Base-by-base conservation (phyloP, 2,329 filamentous ascomycete species). In the Penicillium sp. region DNA sequence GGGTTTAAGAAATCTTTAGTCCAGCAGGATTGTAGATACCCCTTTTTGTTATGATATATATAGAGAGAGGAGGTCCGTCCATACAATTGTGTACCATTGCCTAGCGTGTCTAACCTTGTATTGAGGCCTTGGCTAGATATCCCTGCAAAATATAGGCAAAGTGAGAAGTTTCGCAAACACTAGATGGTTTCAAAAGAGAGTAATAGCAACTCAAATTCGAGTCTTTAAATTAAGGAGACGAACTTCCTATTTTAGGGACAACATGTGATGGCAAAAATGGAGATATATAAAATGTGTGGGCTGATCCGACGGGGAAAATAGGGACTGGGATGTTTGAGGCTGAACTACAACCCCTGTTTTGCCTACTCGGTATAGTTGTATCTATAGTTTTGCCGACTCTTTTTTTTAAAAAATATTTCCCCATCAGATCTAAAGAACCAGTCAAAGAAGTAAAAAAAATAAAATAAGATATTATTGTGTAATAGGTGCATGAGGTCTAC, bases 301-400 rank as follows among this genome's bases (percentile, higher is more conserved):
- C 47, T 56, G 53, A 50, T 56, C 31, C 37, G 27, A 31, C 53
- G 53, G 53, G 29, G 53, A 25, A 51, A 56, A 35, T 51, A 51
- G 46, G 47, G 23, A 50, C 37, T 19, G 27, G 15, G 15, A 19
- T 8, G 3, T 9, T 49, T 42, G 52, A 55, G 52, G 45, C 52
- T 55, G 45, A 55, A 38, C 17, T 42, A 37, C 35, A 35, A 27
- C 25, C 21, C 19, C 21, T 27, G 10, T 19, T 21, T 46, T 9
- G 0, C 6, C 31, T 23, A 23, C 23, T 23, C 23, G 23, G 23
- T 23, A 23, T 23, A 23, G 23, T 23, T 23, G 23, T 23, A 23
- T 23, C 23, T 23, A 23, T n/a, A n/a, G n/a, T n/a, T n/a, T n/a
- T n/a, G n/a, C n/a, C n/a, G 12, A 31, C 31, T 33, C 2, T 9